Conservation (phyloP, 2,329 filamentous ascomycete genomes). For the Pochonia chlamydosporia region DNA sequence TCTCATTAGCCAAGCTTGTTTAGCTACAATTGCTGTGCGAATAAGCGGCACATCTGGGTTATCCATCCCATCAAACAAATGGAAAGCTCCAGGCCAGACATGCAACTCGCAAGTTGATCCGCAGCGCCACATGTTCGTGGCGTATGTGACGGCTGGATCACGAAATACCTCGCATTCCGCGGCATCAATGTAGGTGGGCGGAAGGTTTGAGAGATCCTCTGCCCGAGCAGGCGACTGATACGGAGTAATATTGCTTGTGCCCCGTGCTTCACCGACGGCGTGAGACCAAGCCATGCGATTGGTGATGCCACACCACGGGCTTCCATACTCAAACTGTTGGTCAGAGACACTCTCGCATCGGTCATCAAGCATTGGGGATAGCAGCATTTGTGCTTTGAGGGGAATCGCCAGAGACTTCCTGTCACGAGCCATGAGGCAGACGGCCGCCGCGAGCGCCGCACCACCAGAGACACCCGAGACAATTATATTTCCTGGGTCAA, state of each 20-base stretch:
- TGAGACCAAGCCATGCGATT: constrained; percentile 13
- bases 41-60: constrained; percentile 12
- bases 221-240: constrained; percentile 15
- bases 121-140: constrained; percentile 14
- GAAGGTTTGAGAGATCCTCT: constrained; percentile 12
- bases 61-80: constrained; percentile 13
- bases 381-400: constrained; percentile 16
- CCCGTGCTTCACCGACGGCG: constrained; percentile 10
- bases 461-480: constrained; percentile 14
- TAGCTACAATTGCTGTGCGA: constrained; percentile 10
- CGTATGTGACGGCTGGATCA: constrained; percentile 14
- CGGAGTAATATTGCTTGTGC: constrained; percentile 8
- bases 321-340: constrained; percentile 16
- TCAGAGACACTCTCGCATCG: constrained; percentile 12
- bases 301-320: constrained; percentile 11
- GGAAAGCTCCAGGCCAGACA: constrained; percentile 15
- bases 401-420: constrained; percentile 7
- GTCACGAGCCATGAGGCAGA: constrained; percentile 14
- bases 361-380: constrained; percentile 17
- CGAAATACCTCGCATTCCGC: constrained; percentile 16
- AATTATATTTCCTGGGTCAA: constrained; percentile 13
- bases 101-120: constrained; percentile 16
- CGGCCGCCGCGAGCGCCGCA: constrained; percentile 16
- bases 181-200: constrained; percentile 15
- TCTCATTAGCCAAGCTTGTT: constrained; percentile 12